These are phyloP conservation scores for Mycena alexandri DNA, from an alignment of 768 basidiomycete genomes.

Conservation along the genomic window DNA sequence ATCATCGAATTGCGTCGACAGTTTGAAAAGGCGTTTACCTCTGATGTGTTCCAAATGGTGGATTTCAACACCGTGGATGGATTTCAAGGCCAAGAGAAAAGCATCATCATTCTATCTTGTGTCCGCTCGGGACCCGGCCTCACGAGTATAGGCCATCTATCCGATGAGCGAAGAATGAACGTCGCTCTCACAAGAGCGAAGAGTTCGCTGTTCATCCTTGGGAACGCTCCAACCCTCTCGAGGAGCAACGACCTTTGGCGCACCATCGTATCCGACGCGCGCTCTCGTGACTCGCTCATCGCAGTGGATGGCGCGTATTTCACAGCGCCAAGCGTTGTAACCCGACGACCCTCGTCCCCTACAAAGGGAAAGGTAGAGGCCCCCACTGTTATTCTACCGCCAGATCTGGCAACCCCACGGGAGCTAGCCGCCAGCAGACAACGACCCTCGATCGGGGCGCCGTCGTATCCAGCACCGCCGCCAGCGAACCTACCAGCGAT, in stretches of 20 bases:
- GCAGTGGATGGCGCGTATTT: slow-evolving; percentile 69
- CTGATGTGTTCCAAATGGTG: slow-evolving; percentile 74
- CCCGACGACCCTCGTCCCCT: slow-evolving; percentile 31
- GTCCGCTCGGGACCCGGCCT: slow-evolving; percentile 93
- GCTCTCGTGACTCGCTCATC: slow-evolving; percentile 69
- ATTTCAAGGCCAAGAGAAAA: slow-evolving; percentile 99
- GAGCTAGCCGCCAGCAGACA: slow-evolving; percentile 39
- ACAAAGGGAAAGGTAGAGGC: slow-evolving; percentile 40
- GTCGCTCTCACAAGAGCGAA: slow-evolving; percentile 98
- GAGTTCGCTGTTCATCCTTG: slow-evolving; percentile 94
- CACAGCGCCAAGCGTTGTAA: slow-evolving; percentile 41
- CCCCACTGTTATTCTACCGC: slow-evolving; percentile 45
- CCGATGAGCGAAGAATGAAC: slow-evolving; percentile 94
- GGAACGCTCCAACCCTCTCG: slow-evolving; percentile 90
- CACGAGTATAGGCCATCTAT: slow-evolving; percentile 87
- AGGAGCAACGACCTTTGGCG: slow-evolving; percentile 87
- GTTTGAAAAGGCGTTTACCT: slow-evolving; percentile 81
- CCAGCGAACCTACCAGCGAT: not conserved
- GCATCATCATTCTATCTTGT: slow-evolving; percentile 97
- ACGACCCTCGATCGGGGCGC: slow-evolving; percentile 30
- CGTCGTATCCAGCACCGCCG: slow-evolving; percentile 17
- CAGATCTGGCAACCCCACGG: slow-evolving; percentile 55
- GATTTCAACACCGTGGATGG: slow-evolving; percentile 99
- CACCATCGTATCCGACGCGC: slow-evolving; percentile 82
- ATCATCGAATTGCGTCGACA: slow-evolving; percentile 76